A percentile compares a stretch with the other conserved stretches of the same genome.
Evolutionary conservation across 2,329 filamentous ascomycete species (phyloP).

Genomic region (Alternaria triticimaculans): DNA sequence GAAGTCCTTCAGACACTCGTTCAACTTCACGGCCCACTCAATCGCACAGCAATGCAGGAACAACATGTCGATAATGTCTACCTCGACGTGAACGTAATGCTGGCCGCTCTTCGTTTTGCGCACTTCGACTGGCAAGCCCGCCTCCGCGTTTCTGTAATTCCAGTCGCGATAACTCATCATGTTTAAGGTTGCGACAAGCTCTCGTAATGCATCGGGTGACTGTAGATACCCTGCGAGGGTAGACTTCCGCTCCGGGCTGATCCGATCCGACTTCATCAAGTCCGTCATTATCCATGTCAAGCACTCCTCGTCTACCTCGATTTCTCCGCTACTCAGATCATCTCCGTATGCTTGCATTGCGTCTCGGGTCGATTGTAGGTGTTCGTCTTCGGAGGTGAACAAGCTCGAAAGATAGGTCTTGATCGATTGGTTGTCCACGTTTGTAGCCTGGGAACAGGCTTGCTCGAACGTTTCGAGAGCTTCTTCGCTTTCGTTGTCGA

Average conservation of each 20-base stretch:
- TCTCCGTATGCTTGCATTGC: constrained; percentile 22
- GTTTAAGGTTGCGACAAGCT: constrained; percentile 32
- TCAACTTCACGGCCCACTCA: constrained; percentile 31
- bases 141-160: constrained; percentile 28
- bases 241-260: constrained; percentile 58
- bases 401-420: constrained; percentile 27
- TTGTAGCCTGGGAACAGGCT: constrained; percentile 19
- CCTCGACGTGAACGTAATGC: constrained; percentile 32
- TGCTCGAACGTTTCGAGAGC: constrained; percentile 52
- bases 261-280: constrained; percentile 56
- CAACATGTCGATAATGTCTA: constrained; percentile 37
- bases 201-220: constrained; percentile 27
- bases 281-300: constrained; percentile 58
- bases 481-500: constrained; percentile 62
- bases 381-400: constrained; percentile 10
- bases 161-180: constrained; percentile 33
- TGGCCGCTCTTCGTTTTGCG: constrained; percentile 30
- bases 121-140: constrained; percentile 32
- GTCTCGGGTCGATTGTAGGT: constrained; percentile 18
- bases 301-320: constrained; percentile 49
- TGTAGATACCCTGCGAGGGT: constrained; percentile 35
- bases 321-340: constrained; percentile 14
- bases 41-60: constrained; percentile 33
- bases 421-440: constrained; percentile 26
- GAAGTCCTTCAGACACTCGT: constrained; percentile 12